phyloP scores from a whole-genome alignment of 352 stramenopile genomes.

The Phytopythium mirpurense region DNA sequence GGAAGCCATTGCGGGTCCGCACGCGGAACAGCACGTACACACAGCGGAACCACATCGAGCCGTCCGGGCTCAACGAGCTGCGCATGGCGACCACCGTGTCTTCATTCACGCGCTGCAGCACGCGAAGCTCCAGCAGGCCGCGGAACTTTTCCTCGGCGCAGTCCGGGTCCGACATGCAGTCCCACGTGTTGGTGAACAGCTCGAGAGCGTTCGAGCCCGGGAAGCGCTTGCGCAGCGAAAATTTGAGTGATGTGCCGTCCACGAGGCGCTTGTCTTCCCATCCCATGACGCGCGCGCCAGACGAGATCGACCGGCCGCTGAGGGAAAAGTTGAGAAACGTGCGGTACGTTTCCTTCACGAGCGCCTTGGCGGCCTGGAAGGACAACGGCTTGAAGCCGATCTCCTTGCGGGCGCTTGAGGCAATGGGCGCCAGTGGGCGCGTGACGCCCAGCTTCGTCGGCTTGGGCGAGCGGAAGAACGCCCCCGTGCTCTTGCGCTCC shows the following conservation, averaged over 20 bases:
- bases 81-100: slow-evolving; percentile 66
- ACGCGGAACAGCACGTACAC: slow-evolving; percentile 74
- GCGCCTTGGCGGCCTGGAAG: slow-evolving; percentile 19
- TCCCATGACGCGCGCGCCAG: slow-evolving; percentile 45
- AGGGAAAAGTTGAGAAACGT: slow-evolving; percentile 50
- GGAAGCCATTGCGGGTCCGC: slow-evolving; percentile 51
- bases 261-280: slow-evolving; percentile 64
- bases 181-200: slow-evolving; percentile 59
- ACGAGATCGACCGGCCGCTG: slow-evolving; percentile 38
- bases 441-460: slow-evolving; percentile 27
- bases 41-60: slow-evolving; percentile 45
- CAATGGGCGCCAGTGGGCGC: slow-evolving; percentile 21
- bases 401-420: slow-evolving; percentile 29
- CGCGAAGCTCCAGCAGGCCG: slow-evolving; percentile 47
- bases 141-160: slow-evolving; percentile 58
- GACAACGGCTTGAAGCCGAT: slow-evolving; percentile 41
- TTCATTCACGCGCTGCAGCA: slow-evolving; percentile 68
- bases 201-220: slow-evolving; percentile 24
- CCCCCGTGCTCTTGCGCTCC: slow-evolving; percentile 13
- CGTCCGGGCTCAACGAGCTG: slow-evolving; percentile 37
- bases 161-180: slow-evolving; percentile 60
- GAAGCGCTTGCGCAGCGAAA: slow-evolving; percentile 63
- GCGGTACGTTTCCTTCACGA: slow-evolving; percentile 44
- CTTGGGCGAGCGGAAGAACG: slow-evolving; percentile 26
- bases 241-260: slow-evolving; percentile 48